These are phyloP conservation scores for Hypoxylon sp. DNA, from an alignment of 2,329 filamentous ascomycete species.

Conservation along the genomic window DNA sequence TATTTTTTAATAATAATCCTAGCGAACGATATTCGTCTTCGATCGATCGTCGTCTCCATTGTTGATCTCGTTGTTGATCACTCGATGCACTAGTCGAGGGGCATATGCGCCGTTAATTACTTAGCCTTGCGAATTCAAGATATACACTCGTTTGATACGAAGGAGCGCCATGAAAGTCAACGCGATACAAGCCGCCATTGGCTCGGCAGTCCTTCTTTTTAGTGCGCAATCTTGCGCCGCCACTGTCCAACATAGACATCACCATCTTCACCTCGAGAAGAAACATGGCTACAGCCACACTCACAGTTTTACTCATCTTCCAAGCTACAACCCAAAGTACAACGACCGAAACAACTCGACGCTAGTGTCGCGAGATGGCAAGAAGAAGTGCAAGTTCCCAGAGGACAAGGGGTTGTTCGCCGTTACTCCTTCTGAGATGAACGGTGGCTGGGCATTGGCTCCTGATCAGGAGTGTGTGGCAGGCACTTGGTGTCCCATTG, in stretches of 20 bases:
- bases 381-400: constrained; percentile 69
- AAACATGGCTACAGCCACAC: constrained; percentile 49
- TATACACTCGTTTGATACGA: constrained; percentile 33
- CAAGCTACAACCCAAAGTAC: constrained; percentile 44
- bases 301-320: constrained; percentile 23
- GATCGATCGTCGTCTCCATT: constrained; percentile 29
- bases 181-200: constrained; percentile 58
- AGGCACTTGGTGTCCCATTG: constrained; percentile 77
- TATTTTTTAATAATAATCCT: constrained; percentile 12
- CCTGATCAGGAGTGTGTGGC: constrained; percentile 74
- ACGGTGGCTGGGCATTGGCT: constrained; percentile 83
- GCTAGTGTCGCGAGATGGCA: constrained; percentile 61
- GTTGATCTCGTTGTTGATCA: constrained; percentile 37
- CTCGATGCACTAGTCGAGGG: constrained; percentile 22
- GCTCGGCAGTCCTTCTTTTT: constrained; percentile 59
- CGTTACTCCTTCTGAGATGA: constrained; percentile 69
- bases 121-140: constrained; percentile 20
- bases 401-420: constrained; percentile 70
- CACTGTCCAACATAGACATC: constrained; percentile 47
- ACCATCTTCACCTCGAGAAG: constrained; percentile 52
- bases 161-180: constrained; percentile 61
- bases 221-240: constrained; percentile 52
- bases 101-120: constrained; percentile 13
- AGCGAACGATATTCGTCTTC: constrained; percentile 11
- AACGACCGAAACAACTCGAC: constrained; percentile 41